Evolutionary conservation across 257 asterid species (phyloP).

Genomic region (Solanum chiquidenum): DNA sequence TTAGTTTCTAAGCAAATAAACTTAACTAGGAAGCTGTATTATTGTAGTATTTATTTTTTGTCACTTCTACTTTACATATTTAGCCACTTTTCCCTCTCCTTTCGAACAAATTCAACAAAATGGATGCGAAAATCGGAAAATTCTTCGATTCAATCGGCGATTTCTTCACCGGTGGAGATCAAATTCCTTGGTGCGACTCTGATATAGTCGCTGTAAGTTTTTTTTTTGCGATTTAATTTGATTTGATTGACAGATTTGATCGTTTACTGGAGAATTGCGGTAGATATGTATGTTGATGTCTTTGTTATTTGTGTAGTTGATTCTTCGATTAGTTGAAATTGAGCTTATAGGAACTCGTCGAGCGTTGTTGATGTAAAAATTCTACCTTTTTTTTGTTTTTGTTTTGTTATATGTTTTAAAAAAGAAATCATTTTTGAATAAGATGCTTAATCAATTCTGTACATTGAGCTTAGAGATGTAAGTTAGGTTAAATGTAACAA

Average conservation of each 20-base stretch:
- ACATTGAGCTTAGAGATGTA: background rate
- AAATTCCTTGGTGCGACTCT: slow-evolving; percentile 72
- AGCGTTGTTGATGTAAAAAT: background rate
- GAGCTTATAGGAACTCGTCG: background rate
- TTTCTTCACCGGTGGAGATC: slow-evolving; percentile 69
- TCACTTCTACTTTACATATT: background rate
- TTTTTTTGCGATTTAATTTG: background rate
- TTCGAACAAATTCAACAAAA: background rate
- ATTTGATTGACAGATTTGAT: background rate
- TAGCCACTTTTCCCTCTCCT: background rate
- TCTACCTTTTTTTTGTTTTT: background rate
- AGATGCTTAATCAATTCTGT: background rate
- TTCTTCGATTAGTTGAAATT: background rate
- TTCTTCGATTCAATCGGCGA: slow-evolving; percentile 56
- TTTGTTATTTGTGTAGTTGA: background rate
- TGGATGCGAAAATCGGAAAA: slow-evolving; percentile 57
- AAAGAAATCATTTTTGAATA: background rate
- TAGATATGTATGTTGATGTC: background rate
- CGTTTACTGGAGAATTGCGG: too few species aligned
- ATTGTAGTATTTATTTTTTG: background rate
- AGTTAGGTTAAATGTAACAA: background rate
- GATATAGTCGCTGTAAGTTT: slow-evolving; percentile 51
- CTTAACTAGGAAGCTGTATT: background rate
- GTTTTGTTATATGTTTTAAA: background rate
- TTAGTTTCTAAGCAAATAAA: background rate